Evolutionary conservation across 805 yeast genomes (phyloP).

Genomic region (Debaryomyces castellii): DNA sequence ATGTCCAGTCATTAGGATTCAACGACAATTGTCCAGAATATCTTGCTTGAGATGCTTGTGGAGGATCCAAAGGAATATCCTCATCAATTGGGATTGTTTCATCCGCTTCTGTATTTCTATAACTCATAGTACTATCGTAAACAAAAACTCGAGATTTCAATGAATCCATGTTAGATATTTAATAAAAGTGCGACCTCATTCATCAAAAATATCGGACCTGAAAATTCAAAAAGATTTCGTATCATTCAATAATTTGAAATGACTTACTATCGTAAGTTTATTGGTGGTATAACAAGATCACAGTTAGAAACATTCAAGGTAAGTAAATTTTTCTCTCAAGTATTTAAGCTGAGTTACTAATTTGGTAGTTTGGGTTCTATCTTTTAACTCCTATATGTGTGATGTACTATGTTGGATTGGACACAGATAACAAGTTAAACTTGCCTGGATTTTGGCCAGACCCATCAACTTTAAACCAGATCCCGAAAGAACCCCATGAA

Average conservation of each 20-base stretch:
- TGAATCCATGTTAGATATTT: no score
- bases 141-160: no score
- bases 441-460: conserved; percentile 98
- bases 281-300: conserved; percentile 40
- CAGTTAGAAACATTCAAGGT: conserved; percentile 46
- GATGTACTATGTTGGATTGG: conserved; percentile 91
- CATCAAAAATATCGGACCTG: not conserved
- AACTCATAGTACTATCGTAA: conserved; percentile 3
- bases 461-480: conserved; percentile 84
- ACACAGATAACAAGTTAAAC: conserved; percentile 84
- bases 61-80: conserved; percentile 5
- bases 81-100: conserved; percentile 2
- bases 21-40: not conserved
- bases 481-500: conserved; percentile 91
- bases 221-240: conserved; percentile 1
- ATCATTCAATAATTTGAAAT: conserved; percentile 2
- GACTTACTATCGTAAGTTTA: conserved; percentile 27
- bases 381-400: conserved; percentile 83
- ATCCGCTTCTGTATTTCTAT: conserved; percentile 12
- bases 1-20: conserved; percentile 18
- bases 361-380: conserved; percentile 69
- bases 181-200: not conserved
- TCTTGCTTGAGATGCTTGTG: not conserved
- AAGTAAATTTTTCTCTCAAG: conserved; percentile 16
- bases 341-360: not conserved